A percentile compares a stretch with the other conserved stretches of the same genome.
Evolutionary conservation across 352 stramenopile genomes (phyloP).

Genomic region (Pythium diclinum): DNA sequence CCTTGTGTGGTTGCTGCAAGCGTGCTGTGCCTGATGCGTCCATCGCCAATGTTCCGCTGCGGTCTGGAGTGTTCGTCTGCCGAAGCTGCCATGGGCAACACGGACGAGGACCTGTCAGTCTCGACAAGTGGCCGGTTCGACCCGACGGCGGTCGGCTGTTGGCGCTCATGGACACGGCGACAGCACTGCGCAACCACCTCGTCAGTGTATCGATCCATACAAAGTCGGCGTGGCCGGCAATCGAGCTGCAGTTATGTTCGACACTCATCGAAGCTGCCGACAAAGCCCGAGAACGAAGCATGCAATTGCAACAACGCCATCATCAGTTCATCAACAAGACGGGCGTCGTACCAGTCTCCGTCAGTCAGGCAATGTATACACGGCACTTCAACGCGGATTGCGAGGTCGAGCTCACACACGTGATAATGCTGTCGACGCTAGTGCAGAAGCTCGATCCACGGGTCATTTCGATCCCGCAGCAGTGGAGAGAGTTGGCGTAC

Average conservation of each 20-base stretch:
- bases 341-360: background rate
- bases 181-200: background rate
- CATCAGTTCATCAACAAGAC: background rate
- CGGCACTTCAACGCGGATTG: background rate
- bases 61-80: background rate
- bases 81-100: background rate
- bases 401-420: background rate
- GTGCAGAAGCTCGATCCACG: background rate
- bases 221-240: background rate
- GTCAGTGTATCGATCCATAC: background rate
- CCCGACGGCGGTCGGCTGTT: background rate
- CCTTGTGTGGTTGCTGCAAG: background rate
- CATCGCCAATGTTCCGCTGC: background rate
- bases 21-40: background rate
- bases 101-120: background rate
- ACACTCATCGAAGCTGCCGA: background rate
- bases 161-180: background rate
- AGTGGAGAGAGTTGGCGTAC: conserved; percentile 1
- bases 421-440: background rate
- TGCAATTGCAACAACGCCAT: background rate
- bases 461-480: background rate
- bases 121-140: background rate
- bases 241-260: background rate
- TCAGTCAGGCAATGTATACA: background rate
- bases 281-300: background rate